Base-by-base conservation (phyloP, 2,329 filamentous ascomycete species). In the Cephalotrichum gorgonifer region DNA sequence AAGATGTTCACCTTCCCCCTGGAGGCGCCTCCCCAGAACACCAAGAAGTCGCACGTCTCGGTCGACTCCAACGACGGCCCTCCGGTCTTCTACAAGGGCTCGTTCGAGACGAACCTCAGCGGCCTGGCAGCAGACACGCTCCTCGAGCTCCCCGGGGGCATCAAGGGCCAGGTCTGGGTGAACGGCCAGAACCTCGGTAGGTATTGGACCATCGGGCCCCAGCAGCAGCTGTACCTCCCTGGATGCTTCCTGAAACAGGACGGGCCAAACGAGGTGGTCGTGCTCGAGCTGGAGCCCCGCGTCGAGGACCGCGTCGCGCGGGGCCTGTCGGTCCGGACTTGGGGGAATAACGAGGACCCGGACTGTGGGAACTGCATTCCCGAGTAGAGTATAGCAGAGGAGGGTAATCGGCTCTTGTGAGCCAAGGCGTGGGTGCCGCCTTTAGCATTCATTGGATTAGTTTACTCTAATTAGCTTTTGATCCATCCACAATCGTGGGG, bases 181-280 rank as follows among this genome's bases (percentile, higher is more conserved):
- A 74, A 74, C 48, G 68, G 64, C 12, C 59, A 67, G 28, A 68
- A 73, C 44, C 56, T 74, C 2, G 71, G 71, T 8, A 54, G 70
- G 22, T 74, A 72, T 53, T 75, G 71, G 71, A 56, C 59, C 14
- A 58, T 73, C 30, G 71, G 71, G 0, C 71, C 71, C 2, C 71
- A 74, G 56, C 71, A 74, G 56, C 65, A 62, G n/a, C 54, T 73
- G 5, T 75, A 71, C 51, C 50, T 73, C 2, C 71, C 70, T 0
- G 69, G 69, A 2, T 63, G 61, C 15, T 52, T 67, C 11, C 44
- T 71, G 28, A 63, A 63, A 39, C 55, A 55, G 8, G 54, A 54
- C 15, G n/a, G 6, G 6, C 35, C 35, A 9, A 73, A 73, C 53
- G 62, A 69, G 47, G 62, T 73, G 12, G 57, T 68, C 1, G 58